Percentiles rank a stretch among this genome's conserved stretches.
These are phyloP conservation scores for Nitzschia sp. DNA, from an alignment of 108 stramenopile species.

Conservation along the genomic window DNA sequence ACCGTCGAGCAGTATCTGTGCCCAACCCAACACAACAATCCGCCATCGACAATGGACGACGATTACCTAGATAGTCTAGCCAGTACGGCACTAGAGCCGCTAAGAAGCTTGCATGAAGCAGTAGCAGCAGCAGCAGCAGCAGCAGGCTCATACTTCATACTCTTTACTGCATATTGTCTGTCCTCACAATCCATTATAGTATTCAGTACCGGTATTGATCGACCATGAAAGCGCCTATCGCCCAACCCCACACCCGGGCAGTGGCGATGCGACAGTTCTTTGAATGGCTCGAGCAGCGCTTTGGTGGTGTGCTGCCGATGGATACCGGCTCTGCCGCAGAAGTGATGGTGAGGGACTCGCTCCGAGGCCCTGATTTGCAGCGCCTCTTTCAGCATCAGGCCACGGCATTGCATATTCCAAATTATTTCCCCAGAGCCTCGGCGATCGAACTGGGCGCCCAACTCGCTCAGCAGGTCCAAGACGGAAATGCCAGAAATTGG, in stretches of 20 bases:
- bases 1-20: too few relatives aligned
- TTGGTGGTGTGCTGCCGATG: conserved; percentile 45
- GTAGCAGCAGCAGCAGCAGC: too few relatives aligned
- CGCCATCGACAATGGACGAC: too few relatives aligned
- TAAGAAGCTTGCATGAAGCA: too few relatives aligned
- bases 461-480: conserved; percentile 47
- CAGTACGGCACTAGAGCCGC: too few relatives aligned
- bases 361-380: conserved; percentile 20
- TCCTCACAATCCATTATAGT: too few relatives aligned
- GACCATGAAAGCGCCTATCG: conserved; percentile 2
- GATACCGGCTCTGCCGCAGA: conserved; percentile 27
- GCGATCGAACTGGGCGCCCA: conserved; percentile 53
- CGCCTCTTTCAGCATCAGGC: conserved; percentile 62
- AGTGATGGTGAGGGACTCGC: conserved; percentile 22
- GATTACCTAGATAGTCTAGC: too few relatives aligned
- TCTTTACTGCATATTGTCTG: too few relatives aligned
- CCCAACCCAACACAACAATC: too few relatives aligned
- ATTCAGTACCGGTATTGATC: too few relatives aligned
- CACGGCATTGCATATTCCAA: conserved; percentile 64
- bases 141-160: too few relatives aligned
- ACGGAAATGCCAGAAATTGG: conserved; percentile 30
- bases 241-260: conserved; percentile 2
- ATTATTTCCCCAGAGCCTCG: conserved; percentile 52
- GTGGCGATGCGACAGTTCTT: conserved; percentile 40
- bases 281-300: conserved; percentile 44